Conservation (phyloP, 176 grass and related monocot genomes). For the Panicum miliaceum region DNA sequence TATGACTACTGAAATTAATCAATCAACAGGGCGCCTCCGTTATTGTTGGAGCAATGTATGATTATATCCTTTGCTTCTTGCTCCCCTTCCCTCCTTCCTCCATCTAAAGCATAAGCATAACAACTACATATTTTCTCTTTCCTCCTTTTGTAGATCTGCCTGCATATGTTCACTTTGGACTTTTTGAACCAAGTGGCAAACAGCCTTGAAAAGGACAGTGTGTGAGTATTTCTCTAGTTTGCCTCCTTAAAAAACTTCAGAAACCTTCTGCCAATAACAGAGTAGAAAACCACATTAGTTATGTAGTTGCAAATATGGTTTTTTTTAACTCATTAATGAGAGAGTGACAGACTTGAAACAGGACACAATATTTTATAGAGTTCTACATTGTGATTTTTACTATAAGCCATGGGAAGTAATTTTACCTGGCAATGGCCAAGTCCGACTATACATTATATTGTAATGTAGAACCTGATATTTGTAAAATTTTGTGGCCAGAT, state of each 20-base stretch:
- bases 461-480: neutral
- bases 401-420: neutral
- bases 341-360: neutral
- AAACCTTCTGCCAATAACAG: neutral
- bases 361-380: neutral
- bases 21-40: conserved; percentile 91
- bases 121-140: neutral
- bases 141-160: conserved; percentile 59
- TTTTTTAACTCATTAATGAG: conserved; percentile 34
- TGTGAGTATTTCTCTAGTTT: conserved; percentile 63
- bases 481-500: conserved; percentile 52
- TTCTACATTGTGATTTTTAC: neutral
- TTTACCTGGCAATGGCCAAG: neutral
- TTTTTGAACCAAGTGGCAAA: conserved; percentile 93
- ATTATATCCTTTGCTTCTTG: conserved; percentile 28
- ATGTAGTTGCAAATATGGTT: conserved; percentile 7
- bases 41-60: conserved; percentile 99
- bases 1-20: conserved; percentile 95
- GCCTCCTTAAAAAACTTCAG: neutral
- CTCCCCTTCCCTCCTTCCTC: conserved; percentile 1
- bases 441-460: neutral
- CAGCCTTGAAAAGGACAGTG: conserved; percentile 92
- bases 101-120: conserved; percentile 15
- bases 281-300: neutral
- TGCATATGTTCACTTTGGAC: conserved; percentile 93